Evolutionary conservation across 2,329 filamentous ascomycete species (phyloP), one percentile per base, ranked within the genome.

Genomic region (Myriosclerotinia scirpicola): DNA sequence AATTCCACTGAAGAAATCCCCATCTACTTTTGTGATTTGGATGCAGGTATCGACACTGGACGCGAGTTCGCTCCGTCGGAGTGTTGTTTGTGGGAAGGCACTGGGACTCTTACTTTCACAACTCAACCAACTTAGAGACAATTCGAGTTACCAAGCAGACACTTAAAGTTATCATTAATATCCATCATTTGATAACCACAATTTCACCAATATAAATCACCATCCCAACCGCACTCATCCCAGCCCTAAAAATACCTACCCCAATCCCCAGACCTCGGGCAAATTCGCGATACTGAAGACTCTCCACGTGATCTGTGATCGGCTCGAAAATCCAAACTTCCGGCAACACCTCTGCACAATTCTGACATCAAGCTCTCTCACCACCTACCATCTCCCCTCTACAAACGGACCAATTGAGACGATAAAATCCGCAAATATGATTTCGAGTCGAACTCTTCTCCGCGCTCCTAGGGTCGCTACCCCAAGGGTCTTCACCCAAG

Each of bases 401-500:
- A 52, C 68, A 69, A 71, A 70, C 42, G 54, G 52, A 52, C 65
- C 74, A 74, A 74, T 73, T 75, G 71, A 71, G 63, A 69, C 64
- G 68, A 62, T 69, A 62, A 67, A 71, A 60, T 40, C 42, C 58
- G 52, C 58, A 30, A 76, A 67, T 65, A 77, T 77, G 76, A 64
- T 77, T 66, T 76, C 76, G 56, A 73, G 70, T 69, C 75, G 73
- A 71, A 71, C 74, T 67, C 68, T 76, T 62, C 70, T 77, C 67
- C 72, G 73, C 66, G 72, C 75, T 62, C 69, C 74, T 40, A 72
- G 74, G 68, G 73, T 70, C 42, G 65, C 74, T 66, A 67, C 74
- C 44, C 70, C 71, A 64, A 68, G 71, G 34, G 71, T 71, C 62
- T 76, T 75, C 52, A 83, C 84, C 73, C 82, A 85, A 77, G 83